Percentiles rank a stretch among this genome's conserved stretches.
Evolutionary conservation across 352 stramenopile genomes (phyloP).

Genomic region (Pythium monospermum): DNA sequence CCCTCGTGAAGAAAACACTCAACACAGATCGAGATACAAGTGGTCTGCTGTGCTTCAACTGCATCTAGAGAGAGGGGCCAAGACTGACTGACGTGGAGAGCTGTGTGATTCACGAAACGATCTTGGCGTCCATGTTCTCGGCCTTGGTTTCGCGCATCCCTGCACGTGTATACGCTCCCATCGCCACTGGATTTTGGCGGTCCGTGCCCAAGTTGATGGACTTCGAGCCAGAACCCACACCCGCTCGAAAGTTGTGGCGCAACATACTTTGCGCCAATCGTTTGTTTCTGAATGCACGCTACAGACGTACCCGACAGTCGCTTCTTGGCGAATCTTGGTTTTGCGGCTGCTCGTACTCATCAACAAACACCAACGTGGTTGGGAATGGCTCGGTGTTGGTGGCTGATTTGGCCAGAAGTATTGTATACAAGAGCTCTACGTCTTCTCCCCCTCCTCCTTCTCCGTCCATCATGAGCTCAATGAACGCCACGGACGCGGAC

Average conservation of each 20-base stretch:
- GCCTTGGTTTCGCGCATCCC: slow-evolving; percentile 18
- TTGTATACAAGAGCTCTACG: too few species aligned
- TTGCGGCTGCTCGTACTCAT: too few species aligned
- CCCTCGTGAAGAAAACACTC: background rate
- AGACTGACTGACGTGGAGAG: background rate
- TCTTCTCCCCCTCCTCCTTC: too few species aligned
- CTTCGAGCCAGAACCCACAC: background rate
- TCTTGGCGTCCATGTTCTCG: slow-evolving; percentile 5
- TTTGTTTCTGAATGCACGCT: too few species aligned
- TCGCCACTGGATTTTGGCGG: slow-evolving; percentile 8
- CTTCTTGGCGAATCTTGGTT: too few species aligned
- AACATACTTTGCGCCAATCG: slow-evolving; percentile 7
- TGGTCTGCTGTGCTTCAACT: background rate
- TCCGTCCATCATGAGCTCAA: too few species aligned
- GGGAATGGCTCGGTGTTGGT: too few species aligned
- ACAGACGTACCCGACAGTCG: too few species aligned
- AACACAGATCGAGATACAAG: background rate
- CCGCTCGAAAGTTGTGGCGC: slow-evolving; percentile 3
- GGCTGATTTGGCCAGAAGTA: too few species aligned
- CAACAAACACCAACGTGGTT: too few species aligned
- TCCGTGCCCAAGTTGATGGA: slow-evolving; percentile 21
- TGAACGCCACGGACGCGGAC: too few species aligned
- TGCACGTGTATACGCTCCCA: slow-evolving; percentile 14
- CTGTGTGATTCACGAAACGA: background rate
- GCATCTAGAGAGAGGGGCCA: background rate